A percentile compares a stretch with the other conserved stretches of the same genome.
These are phyloP conservation scores for Crinitomyces ghanaensis DNA, from an alignment of 805 yeast species.

Conservation along the genomic window DNA sequence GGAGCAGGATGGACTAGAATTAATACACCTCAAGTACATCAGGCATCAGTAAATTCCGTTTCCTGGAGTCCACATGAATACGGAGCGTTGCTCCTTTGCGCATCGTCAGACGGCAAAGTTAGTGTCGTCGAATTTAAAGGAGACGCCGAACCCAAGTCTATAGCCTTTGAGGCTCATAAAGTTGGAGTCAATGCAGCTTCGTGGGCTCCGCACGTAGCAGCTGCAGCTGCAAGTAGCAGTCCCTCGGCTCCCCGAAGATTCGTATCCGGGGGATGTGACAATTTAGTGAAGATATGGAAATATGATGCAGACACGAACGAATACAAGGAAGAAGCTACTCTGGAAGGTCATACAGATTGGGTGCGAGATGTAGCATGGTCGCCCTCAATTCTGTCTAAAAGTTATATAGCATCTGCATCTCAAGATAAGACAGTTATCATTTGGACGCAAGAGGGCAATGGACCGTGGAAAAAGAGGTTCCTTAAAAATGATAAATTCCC, in stretches of 20 bases:
- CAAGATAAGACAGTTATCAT: conserved; percentile 91
- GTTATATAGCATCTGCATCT: conserved; percentile 92
- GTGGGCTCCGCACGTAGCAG: conserved; percentile 39
- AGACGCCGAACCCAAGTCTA: conserved; percentile 54
- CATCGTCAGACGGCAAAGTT: conserved; percentile 87
- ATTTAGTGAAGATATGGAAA: conserved; percentile 84
- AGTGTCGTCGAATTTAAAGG: conserved; percentile 86
- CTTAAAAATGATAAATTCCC: conserved; percentile 77
- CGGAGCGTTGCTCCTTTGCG: conserved; percentile 82
- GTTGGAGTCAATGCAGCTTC: conserved; percentile 91
- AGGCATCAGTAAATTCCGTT: conserved; percentile 89
- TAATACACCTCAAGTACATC: conserved; percentile 78
- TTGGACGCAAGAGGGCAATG: conserved; percentile 75
- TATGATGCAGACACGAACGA: conserved; percentile 41
- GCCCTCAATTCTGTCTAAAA: conserved; percentile 73
- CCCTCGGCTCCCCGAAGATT: conserved; percentile 44
- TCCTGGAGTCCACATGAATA: conserved; percentile 97
- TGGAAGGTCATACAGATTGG: conserved; percentile 95
- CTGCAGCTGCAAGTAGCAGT: conserved; percentile 18
- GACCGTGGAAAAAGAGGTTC: conserved; percentile 69
- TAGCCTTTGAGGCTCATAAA: conserved; percentile 68
- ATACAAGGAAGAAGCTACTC: conserved; percentile 60
- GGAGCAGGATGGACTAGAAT: conserved; percentile 83
- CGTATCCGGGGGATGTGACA: conserved; percentile 93
- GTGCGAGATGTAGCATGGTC: conserved; percentile 99